Evolutionary conservation across 352 stramenopile genomes (phyloP), one percentile per base, ranked within the genome.

Genomic region (Thalassiosira oceanica): DNA sequence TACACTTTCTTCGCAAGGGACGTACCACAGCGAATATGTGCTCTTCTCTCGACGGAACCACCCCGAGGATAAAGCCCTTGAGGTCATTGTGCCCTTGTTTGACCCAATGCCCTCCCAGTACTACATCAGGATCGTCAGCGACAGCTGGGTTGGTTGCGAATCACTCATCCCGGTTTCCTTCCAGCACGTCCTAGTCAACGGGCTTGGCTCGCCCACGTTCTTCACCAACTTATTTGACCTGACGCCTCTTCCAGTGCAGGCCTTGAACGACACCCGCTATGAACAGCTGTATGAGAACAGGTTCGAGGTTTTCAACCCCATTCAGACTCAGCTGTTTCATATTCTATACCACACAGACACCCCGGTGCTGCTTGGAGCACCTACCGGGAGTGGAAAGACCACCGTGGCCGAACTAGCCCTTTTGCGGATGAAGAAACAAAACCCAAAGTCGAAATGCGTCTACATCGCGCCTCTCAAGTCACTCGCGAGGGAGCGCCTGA

Each of bases 271-370:
- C 57, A 64, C 86, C 3, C 78, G 86, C 10, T 99, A 96, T 74
- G 89, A 98, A 71, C 61, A 87, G 10, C 65, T 98, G 3, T 95
- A 92, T 56, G 76, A 74, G 29, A 70, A 70, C 15, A 80, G 75
- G 49, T 97, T 97, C 76, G 84, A 93, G 35, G 88, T 87, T 29
- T 96, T 96, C 74, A 96, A 96, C 64, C 88, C 92, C 16, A 97
- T 99, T 60, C 97, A 99, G 84, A 99, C 96, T 29, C 96, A 99
- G 60, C 67, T 96, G 2, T 99, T 99, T 77, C 92, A 98, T 61
- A 80, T 96, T 36, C 79, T 99, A 0, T 99, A 98, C 73, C 94
- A 99, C 57, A 95, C 95, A 8, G 90, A 98, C 58, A 89, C 88
- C 20, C 97, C 97, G 33, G 87, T 99, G 1, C 80, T 99, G 20